Evolutionary conservation across 1,284 basidiomycete genomes (phyloP).

Genomic region (Psilocybe mexicana): DNA sequence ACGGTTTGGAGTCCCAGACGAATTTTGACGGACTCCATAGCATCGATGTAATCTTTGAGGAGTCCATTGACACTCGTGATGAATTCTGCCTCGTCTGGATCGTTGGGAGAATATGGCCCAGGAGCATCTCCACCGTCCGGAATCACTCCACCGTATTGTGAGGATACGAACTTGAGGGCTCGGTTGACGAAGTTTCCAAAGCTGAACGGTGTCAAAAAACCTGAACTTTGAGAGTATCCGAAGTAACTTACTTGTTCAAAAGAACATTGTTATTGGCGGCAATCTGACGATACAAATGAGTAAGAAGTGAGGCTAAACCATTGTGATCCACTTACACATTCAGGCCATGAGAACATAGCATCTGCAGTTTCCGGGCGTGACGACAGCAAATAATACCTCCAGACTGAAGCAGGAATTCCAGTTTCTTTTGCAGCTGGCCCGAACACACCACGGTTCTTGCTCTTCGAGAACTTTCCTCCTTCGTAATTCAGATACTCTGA

Average conservation of each 20-base stretch:
- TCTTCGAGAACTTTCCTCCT: constrained; percentile 99
- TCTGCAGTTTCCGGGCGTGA: constrained; percentile 94
- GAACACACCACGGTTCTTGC: constrained; percentile 95
- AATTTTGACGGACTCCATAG: constrained; percentile 92
- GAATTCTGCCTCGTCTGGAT: constrained; percentile 75
- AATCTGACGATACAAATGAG: constrained; percentile 50
- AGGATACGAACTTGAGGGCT: constrained; percentile 87
- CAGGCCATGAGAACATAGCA: constrained; percentile 96
- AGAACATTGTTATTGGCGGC: constrained; percentile 93
- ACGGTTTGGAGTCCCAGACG: constrained; percentile 84
- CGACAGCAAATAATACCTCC: constrained; percentile 96
- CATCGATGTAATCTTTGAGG: constrained; percentile 80
- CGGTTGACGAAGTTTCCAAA: constrained; percentile 99
- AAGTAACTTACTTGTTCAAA: constrained; percentile 77
- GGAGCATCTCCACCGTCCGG: constrained; percentile 75
- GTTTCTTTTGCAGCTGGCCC: constrained; percentile 94
- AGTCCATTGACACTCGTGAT: constrained; percentile 80
- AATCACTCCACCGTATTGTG: constrained; percentile 81
- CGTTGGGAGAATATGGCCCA: constrained; percentile 69
- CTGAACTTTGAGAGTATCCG: not conserved
- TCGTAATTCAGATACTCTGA: constrained; percentile 98
- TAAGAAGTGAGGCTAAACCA: not conserved
- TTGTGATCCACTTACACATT: constrained; percentile 66
- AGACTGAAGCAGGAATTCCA: constrained; percentile 90
- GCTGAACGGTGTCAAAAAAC: constrained; percentile 39